Evolutionary conservation across 257 asterid species (phyloP).

Genomic region (Thymus mandschuricus): DNA sequence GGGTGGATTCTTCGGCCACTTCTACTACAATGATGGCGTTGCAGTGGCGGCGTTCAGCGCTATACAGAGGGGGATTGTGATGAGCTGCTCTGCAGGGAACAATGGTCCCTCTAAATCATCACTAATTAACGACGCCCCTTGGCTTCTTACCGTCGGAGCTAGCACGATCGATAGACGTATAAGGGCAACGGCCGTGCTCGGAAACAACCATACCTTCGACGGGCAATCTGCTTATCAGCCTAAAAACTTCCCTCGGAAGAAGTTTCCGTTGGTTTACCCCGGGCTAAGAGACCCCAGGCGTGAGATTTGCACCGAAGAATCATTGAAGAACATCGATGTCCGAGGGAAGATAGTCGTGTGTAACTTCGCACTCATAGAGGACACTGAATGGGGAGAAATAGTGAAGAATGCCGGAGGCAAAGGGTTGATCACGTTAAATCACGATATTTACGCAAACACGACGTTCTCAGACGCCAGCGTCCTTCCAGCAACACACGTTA

Average conservation of each 20-base stretch:
- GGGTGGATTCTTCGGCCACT: neutral
- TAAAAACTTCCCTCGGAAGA: conserved; percentile 8
- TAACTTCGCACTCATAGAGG: conserved; percentile 9
- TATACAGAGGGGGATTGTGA: conserved; percentile 31
- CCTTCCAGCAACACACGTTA: conserved; percentile 38
- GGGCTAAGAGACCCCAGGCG: no score
- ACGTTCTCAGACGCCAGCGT: conserved; percentile 30
- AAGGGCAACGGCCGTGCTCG: conserved; percentile 23
- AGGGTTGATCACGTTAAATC: conserved; percentile 37
- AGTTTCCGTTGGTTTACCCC: neutral
- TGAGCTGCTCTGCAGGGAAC: conserved; percentile 42
- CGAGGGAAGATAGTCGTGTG: conserved; percentile 42
- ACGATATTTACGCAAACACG: conserved; percentile 13
- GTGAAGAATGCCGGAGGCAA: conserved; percentile 40
- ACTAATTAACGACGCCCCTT: conserved; percentile 31
- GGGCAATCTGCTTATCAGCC: conserved; percentile 40
- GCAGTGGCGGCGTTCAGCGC: conserved; percentile 38
- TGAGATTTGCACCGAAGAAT: no score
- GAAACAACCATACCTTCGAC: conserved; percentile 22
- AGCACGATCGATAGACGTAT: conserved; percentile 38
- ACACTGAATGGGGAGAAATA: conserved; percentile 23
- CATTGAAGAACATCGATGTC: neutral
- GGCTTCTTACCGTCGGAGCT: conserved; percentile 44
- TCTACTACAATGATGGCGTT: conserved; percentile 18
- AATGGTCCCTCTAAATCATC: conserved; percentile 21